Percentiles rank a stretch among this genome's conserved stretches.
phyloP scores from a whole-genome alignment of 768 basidiomycete species.

The Trametes sanguinea region DNA sequence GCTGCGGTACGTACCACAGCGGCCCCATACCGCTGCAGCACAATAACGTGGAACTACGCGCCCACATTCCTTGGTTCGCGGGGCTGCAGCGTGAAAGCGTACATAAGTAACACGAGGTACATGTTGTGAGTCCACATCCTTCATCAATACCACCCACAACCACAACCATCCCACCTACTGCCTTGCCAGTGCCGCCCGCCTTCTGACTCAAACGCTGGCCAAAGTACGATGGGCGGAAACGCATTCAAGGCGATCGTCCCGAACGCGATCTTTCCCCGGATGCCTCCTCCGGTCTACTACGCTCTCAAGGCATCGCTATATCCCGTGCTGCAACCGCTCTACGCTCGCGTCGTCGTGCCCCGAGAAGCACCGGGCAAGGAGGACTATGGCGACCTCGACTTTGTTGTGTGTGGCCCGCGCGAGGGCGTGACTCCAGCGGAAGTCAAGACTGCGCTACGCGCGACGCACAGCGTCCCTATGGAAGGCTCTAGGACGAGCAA shows the following conservation, averaged over 20 bases:
- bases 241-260: conserved; percentile 55
- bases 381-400: conserved; percentile 72
- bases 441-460: conserved; percentile 45
- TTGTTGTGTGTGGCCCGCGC: conserved; percentile 56
- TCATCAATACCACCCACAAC: too few species aligned
- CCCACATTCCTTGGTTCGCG: too few species aligned
- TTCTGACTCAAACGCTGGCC: too few species aligned
- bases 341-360: conserved; percentile 54
- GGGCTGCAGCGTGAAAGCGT: too few species aligned
- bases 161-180: too few species aligned
- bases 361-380: conserved; percentile 64
- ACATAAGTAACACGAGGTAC: too few species aligned
- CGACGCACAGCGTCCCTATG: conserved; percentile 47
- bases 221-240: conserved; percentile 62
- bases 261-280: conserved; percentile 55
- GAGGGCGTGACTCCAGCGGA: conserved; percentile 19
- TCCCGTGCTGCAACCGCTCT: conserved; percentile 47
- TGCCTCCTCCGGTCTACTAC: conserved; percentile 56
- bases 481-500: conserved; percentile 61
- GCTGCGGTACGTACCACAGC: too few species aligned
- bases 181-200: too few species aligned
- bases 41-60: too few species aligned
- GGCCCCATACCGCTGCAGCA: too few species aligned
- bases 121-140: too few species aligned
- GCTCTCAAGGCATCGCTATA: conserved; percentile 49